These are phyloP conservation scores for Diaporthe batatas DNA, from an alignment of 2,329 filamentous ascomycete species.

Conservation along the genomic window DNA sequence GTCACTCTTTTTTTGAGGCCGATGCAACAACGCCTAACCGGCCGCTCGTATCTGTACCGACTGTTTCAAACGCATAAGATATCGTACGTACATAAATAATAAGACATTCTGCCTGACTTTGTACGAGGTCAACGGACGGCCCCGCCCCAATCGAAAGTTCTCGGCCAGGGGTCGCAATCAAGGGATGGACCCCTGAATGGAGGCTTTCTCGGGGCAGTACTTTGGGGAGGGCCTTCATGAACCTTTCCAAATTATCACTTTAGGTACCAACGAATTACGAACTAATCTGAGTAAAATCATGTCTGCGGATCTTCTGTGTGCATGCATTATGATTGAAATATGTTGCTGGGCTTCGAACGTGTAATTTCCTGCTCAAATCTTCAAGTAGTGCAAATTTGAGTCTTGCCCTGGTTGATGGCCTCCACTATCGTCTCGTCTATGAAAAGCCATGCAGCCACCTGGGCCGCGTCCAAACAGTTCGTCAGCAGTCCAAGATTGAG, in stretches of 20 bases:
- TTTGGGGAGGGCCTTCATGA: neutral
- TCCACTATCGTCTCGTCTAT: neutral
- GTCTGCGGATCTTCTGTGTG: neutral
- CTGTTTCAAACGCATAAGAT: no score
- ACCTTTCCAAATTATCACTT: neutral
- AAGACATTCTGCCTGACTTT: no score
- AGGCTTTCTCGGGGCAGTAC: neutral
- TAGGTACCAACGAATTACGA: no score
- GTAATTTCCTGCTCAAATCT: neutral
- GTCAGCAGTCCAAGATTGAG: neutral
- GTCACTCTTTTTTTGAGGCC: no score
- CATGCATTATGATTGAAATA: neutral
- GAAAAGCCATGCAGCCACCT: neutral
- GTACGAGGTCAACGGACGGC: neutral
- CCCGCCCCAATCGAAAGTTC: neutral
- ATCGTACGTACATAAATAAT: no score
- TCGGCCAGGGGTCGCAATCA: neutral
- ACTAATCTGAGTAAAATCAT: neutral
- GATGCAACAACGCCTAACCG: no score
- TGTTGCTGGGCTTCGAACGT: neutral
- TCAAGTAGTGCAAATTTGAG: no score
- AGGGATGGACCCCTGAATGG: neutral
- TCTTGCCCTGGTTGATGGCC: neutral
- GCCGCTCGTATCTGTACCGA: no score
- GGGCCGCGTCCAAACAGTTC: neutral